Evolutionary conservation across 2,329 filamentous ascomycete species (phyloP), one percentile per base, ranked within the genome.

Genomic region (Colletotrichum truncatum): DNA sequence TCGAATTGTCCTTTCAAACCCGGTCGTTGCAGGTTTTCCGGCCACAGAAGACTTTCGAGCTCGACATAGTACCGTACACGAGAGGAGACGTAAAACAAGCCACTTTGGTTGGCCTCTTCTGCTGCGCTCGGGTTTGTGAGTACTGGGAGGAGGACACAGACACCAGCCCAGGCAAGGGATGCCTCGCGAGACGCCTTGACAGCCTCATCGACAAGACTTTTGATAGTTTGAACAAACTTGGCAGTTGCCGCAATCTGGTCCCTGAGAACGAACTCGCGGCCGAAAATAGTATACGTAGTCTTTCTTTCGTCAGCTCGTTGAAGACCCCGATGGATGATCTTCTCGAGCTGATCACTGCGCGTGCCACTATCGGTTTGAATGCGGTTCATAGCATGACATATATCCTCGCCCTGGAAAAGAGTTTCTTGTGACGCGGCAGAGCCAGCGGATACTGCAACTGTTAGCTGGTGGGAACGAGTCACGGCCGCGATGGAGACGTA

Each of bases 61-160:
- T 61, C 72, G 11, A 68, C 54, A 45, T 77, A 76, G 51, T 72
- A 76, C 9, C 60, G 66, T 64, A 76, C 72, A 30, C 73, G 74
- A 36, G 72, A 67, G 3, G 69, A 73, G 32, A 76, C 73, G 21
- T 78, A 77, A 10, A 58, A 64, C 25, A 80, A 75, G 0, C 78
- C 77, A 10, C 74, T 65, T 1, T 41, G 36, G 53, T 76, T 77
- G n/a, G 74, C 77, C 38, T 71, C 71, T 0, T 74, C 68, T 14
- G 71, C 75, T 2, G 68, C 67, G 9, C 18, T 62, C 4, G 73
- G 74, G 41, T 75, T 76, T 8, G 70, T 76, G 32, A 80, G 70
- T 4, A 80, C 69, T 0, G 77, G 76, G 2, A 80, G 72, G 36
- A 78, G 45, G 14, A 78, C 52, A 66, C 72, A 77, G 67, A 80